Conservation (phyloP, 2,329 filamentous ascomycete genomes). For the Penicillium janthinellum region DNA sequence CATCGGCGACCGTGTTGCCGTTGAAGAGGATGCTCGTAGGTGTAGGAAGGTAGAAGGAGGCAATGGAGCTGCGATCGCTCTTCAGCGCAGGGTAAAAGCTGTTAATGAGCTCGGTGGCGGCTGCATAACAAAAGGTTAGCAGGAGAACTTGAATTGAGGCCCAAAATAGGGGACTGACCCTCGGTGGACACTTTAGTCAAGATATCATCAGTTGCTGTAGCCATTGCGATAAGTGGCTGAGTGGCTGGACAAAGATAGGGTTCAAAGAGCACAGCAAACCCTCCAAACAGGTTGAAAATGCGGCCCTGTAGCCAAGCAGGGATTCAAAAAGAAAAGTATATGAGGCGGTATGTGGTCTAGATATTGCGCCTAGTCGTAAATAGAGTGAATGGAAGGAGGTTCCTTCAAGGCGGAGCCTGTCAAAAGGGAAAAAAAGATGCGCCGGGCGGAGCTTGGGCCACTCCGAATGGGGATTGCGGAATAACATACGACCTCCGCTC, state of each 20-base stretch:
- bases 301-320: not conserved
- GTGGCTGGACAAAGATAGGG: not conserved
- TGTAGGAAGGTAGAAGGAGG: slow-evolving; percentile 68
- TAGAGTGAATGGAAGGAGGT: not conserved
- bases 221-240: slow-evolving; percentile 28
- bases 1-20: slow-evolving; percentile 66
- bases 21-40: slow-evolving; percentile 76
- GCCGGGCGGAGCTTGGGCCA: slow-evolving; percentile 41
- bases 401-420: not conserved
- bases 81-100: slow-evolving; percentile 76
- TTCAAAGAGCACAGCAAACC: too few species aligned
- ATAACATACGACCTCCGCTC: slow-evolving; percentile 21
- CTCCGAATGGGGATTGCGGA: slow-evolving; percentile 32
- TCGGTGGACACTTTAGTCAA: slow-evolving; percentile 47
- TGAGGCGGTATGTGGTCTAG: not conserved
- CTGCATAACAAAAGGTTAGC: slow-evolving; percentile 44
- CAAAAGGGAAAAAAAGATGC: slow-evolving; percentile 24
- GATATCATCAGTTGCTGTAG: slow-evolving; percentile 35
- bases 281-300: not conserved
- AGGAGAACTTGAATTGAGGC: not conserved
- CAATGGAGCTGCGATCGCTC: slow-evolving; percentile 58
- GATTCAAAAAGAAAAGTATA: not conserved
- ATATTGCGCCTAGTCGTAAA: not conserved
- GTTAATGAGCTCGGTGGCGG: slow-evolving; percentile 70
- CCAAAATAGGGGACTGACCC: slow-evolving; percentile 30